Conservation (phyloP, 169 alveolate species). For the Eimeria zaria region DNA sequence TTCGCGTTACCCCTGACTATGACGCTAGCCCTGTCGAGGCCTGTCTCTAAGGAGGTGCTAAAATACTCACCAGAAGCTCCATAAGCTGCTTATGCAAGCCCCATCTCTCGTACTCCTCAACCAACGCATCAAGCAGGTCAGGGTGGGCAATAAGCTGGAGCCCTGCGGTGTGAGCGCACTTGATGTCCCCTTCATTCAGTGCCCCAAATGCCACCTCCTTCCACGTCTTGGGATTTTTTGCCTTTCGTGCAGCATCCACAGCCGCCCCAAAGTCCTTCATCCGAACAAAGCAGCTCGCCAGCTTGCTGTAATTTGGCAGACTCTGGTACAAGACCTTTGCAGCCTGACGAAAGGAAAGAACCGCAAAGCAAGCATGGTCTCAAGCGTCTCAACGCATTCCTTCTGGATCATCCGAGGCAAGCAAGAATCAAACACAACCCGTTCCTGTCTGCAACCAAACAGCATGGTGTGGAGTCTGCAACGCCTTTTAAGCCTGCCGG, state of each 20-base stretch:
- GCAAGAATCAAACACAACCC: neutral
- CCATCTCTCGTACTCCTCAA: constrained; percentile 96
- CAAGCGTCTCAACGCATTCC: neutral
- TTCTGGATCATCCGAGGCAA: neutral
- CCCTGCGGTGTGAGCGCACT: constrained; percentile 98
- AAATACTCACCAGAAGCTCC: constrained; percentile 91
- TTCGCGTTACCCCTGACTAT: neutral
- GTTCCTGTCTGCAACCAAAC: neutral
- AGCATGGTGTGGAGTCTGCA: neutral
- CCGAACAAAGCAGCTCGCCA: constrained; percentile 98
- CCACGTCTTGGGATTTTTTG: constrained; percentile 98
- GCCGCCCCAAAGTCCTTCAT: constrained; percentile 98
- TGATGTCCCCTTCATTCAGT: constrained; percentile 94
- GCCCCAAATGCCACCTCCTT: constrained; percentile 98
- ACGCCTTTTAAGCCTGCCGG: neutral
- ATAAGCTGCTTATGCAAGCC: constrained; percentile 96
- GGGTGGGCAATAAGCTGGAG: constrained; percentile 98
- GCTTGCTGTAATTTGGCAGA: constrained; percentile 98
- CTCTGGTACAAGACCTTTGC: constrained; percentile 97
- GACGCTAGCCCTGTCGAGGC: neutral
- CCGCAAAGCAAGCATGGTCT: neutral
- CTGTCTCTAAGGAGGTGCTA: neutral
- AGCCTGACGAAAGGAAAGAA: constrained; percentile 79
- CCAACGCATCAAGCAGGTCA: constrained; percentile 98
- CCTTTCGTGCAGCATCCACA: constrained; percentile 99